Conservation (phyloP, 805 yeast genomes). For the Starmerella vaccinii region DNA sequence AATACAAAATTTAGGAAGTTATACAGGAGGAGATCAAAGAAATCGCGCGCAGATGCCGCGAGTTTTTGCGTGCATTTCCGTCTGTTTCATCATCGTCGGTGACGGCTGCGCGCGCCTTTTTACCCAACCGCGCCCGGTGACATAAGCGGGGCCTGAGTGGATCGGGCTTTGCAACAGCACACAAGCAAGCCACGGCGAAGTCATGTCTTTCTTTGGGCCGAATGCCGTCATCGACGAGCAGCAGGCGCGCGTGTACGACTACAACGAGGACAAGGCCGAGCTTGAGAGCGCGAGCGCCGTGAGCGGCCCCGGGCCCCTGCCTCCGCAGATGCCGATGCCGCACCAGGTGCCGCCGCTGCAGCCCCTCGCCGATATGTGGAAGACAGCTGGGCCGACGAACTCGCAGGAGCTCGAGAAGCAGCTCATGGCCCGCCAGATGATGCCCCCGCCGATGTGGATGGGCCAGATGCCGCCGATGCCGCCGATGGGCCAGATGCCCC, state of each 20-base stretch:
- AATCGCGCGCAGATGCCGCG: no score
- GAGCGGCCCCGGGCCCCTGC: constrained; percentile 7
- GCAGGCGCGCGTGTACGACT: constrained; percentile 21
- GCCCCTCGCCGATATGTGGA: constrained; percentile 21
- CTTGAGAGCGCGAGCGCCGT: constrained; percentile 15
- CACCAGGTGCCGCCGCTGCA: constrained; percentile 15
- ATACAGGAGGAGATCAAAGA: no score
- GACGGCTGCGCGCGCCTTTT: no score
- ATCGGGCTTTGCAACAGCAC: background rate
- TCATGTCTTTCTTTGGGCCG: constrained; percentile 22
- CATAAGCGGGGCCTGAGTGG: background rate
- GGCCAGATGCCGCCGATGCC: constrained; percentile 6
- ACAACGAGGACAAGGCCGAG: constrained; percentile 18
- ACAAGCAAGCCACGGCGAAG: background rate
- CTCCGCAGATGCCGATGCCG: constrained; percentile 2
- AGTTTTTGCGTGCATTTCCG: no score
- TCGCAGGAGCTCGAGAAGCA: constrained; percentile 18
- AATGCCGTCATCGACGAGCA: constrained; percentile 23
- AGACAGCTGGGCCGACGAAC: constrained; percentile 6
- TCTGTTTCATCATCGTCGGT: no score
- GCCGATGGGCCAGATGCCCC: constrained; percentile 5
- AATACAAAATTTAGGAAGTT: no score
- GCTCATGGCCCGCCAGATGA: constrained; percentile 9
- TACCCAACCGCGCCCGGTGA: background rate
- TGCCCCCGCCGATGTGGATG: constrained; percentile 6